A percentile compares a stretch with the other conserved stretches of the same genome.
phyloP scores from a whole-genome alignment of 306 rosid genomes.

The Castanea mollissima region DNA sequence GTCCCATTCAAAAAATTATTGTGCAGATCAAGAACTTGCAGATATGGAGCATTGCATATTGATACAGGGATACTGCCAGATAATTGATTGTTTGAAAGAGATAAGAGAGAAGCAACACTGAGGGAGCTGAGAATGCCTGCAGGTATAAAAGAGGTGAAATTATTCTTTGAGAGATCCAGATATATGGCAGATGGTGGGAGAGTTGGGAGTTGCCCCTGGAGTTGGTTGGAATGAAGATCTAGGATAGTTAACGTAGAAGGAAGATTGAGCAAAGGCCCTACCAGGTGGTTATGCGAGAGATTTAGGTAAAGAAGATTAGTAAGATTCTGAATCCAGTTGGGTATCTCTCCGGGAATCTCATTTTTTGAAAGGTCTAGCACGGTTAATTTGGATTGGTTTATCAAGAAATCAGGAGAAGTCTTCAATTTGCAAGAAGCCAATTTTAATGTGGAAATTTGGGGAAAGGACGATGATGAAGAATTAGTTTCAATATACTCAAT shows the following conservation, averaged over 20 bases:
- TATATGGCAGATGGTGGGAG: fast-evolving
- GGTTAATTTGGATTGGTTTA: background rate
- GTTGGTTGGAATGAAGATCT: constrained; percentile 42
- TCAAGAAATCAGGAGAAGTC: background rate
- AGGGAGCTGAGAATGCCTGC: background rate
- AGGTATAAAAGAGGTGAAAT: constrained; percentile 24
- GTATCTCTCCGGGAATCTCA: background rate
- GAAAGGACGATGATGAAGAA: background rate
- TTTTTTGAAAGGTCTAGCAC: background rate
- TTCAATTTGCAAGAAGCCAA: background rate
- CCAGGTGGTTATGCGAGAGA: background rate
- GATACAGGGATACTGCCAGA: constrained; percentile 3
- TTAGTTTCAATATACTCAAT: background rate
- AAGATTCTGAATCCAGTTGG: background rate
- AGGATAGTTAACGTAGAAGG: background rate
- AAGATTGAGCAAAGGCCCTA: background rate
- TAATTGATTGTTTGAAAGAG: constrained; percentile 6
- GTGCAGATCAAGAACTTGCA: constrained; percentile 1
- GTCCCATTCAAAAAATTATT: constrained; percentile 6
- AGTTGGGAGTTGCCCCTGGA: constrained; percentile 30
- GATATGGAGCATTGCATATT: background rate
- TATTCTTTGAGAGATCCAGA: constrained; percentile 38
- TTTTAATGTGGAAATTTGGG: background rate
- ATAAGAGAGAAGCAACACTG: fast-evolving
- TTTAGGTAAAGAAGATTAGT: fast-evolving